Evolutionary conservation across 371 early-diverging fungal species (phyloP), one percentile per base, ranked within the genome.

Genomic region (Coemansia sp.): DNA sequence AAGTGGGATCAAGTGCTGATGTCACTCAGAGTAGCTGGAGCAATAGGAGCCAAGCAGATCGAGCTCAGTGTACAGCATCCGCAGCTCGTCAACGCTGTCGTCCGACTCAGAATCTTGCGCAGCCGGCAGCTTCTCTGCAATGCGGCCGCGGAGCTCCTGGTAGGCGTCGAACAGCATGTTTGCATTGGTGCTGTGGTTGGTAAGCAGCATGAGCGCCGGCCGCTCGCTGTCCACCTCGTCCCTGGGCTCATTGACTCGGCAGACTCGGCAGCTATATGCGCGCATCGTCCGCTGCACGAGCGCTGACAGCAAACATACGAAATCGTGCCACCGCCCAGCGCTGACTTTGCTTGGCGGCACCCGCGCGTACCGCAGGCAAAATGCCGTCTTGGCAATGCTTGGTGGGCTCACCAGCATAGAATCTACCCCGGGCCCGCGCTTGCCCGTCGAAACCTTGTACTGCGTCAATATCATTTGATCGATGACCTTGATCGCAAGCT

Each of bases 201-300:
- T 29, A 11, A 2, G 39, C 48, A 33, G 50, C 48, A 53, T 12
- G 29, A 16, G 32, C 43, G 34, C 18, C n/a, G 33, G 32, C 18
- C 2, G 33, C 36, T 5, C 18, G 16, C 9, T 46, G 16, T 46
- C 46, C 46, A 46, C 18, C 14, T 50, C 51, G 9, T 36, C 47
- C 32, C 44, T 10, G 1, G 33, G 42, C n/a, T 34, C 24, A 50
- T 72, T 72, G 2, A 36, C 61, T 2, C n/a, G 40, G 50, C 65
- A 64, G 44, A 72, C 36, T 10, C 74, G 71, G 37, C 61, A 57
- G 33, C 44, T 43, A 40, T 39, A 72, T 2, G 66, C 65, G 9
- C 53, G 49, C 34, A 58, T 47, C 0, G 65, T 37, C 10, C 70
- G 53, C 60, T 75, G 70, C 11, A 62, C 70, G 6, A 75, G 63